phyloP scores from a whole-genome alignment of 2,329 filamentous ascomycete species.

The Penicillium fuscoglaucum region DNA sequence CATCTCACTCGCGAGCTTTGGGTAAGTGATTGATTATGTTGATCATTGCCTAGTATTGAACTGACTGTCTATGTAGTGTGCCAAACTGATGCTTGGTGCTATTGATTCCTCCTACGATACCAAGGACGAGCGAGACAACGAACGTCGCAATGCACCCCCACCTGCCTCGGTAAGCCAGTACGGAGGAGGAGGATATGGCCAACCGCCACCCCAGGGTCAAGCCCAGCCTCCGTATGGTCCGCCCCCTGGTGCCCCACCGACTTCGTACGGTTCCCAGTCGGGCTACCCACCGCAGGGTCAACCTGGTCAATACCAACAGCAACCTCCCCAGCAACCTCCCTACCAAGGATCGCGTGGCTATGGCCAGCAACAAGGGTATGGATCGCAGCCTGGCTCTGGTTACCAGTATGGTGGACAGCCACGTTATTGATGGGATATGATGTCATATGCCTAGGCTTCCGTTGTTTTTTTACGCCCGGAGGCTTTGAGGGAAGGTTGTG shows the following conservation, averaged over 20 bases:
- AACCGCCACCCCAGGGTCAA: conserved; percentile 23
- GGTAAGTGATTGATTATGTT: conserved; percentile 38
- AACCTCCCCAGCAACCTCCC: conserved; percentile 7
- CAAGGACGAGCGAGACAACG: conserved; percentile 61
- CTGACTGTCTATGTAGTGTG: conserved; percentile 44
- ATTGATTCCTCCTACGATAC: conserved; percentile 66
- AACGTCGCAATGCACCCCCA: conserved; percentile 30
- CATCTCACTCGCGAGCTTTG: conserved; percentile 65
- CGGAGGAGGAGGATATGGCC: conserved; percentile 32
- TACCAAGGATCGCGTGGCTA: conserved; percentile 20
- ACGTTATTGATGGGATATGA: conserved; percentile 27
- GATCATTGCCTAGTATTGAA: neutral
- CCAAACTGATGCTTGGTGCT: conserved; percentile 67
- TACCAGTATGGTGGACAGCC: conserved; percentile 20
- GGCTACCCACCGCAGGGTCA: conserved; percentile 10
- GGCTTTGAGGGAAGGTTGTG: neutral
- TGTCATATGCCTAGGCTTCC: conserved; percentile 7
- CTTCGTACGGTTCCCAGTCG: conserved; percentile 14
- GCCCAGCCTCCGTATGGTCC: conserved; percentile 24
- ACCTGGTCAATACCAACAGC: conserved; percentile 4
- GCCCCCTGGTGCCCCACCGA: conserved; percentile 19
- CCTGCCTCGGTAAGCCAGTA: conserved; percentile 41
- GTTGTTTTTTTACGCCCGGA: neutral
- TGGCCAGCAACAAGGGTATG: conserved; percentile 28
- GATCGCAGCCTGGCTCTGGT: conserved; percentile 20